These are phyloP conservation scores for Casaregolazyma suthepensis DNA, from an alignment of 1,139 yeast genomes.

Conservation along the genomic window DNA sequence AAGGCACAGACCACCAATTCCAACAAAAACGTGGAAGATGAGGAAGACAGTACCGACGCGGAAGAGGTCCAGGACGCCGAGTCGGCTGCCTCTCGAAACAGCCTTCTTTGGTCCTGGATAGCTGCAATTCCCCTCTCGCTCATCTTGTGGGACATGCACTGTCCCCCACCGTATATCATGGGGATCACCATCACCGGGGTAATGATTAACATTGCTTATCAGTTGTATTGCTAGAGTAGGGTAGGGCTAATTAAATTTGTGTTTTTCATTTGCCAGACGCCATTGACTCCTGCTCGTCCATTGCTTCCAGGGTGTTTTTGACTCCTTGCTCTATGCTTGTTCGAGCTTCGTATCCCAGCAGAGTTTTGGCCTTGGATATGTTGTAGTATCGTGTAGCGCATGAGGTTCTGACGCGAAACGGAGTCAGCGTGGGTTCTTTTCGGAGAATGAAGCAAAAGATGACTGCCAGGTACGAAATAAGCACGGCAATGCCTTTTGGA, in stretches of 20 bases:
- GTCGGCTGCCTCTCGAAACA: not conserved
- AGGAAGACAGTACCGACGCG: not conserved
- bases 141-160: not conserved
- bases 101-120: not conserved
- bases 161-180: not conserved
- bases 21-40: not conserved
- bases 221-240: not conserved
- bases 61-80: not conserved
- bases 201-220: not conserved
- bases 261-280: not conserved
- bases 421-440: constrained; percentile 91
- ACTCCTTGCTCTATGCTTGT: constrained; percentile 83
- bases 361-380: constrained; percentile 73
- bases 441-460: constrained; percentile 60
- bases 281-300: constrained; percentile 50
- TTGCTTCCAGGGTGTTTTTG: constrained; percentile 73
- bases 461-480: constrained; percentile 74
- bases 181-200: not conserved
- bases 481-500: constrained; percentile 65
- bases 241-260: not conserved
- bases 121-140: not conserved
- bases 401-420: constrained; percentile 86
- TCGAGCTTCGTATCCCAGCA: constrained; percentile 74
- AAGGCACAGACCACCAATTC: not conserved
- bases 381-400: constrained; percentile 96